Evolutionary conservation across 805 yeast genomes (phyloP).

Genomic region (Clavispora santaluciae): DNA sequence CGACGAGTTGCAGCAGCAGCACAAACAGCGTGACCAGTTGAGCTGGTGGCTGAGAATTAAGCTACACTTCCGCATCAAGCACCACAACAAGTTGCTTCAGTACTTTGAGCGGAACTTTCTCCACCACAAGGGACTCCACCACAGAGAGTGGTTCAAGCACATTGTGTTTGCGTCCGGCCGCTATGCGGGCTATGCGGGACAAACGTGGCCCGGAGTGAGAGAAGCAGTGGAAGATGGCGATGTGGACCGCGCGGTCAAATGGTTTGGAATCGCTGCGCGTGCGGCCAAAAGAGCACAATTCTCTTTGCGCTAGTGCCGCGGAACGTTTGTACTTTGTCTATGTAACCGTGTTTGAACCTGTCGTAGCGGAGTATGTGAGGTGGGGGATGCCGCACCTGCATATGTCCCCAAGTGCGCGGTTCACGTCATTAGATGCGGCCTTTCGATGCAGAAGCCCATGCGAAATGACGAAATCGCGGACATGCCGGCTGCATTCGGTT

Average conservation of each 20-base stretch:
- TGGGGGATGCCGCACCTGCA: background rate
- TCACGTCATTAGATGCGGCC: background rate
- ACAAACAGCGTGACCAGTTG: constrained; percentile 28
- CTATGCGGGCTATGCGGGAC: constrained; percentile 45
- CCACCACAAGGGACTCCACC: constrained; percentile 40
- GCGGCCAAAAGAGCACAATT: constrained; percentile 26
- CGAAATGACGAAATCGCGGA: background rate
- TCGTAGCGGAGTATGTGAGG: too few species aligned
- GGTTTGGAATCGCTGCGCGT: constrained; percentile 42
- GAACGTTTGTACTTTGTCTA: background rate
- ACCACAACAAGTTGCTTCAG: constrained; percentile 33
- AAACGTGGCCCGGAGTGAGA: constrained; percentile 53
- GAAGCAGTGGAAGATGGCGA: constrained; percentile 50
- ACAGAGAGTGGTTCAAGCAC: constrained; percentile 60
- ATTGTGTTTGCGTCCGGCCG: constrained; percentile 57
- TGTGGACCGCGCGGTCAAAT: constrained; percentile 37
- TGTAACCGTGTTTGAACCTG: background rate
- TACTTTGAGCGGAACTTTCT: constrained; percentile 54
- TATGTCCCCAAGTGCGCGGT: background rate
- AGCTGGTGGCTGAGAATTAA: constrained; percentile 33
- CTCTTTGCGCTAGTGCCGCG: constrained; percentile 1
- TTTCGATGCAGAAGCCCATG: background rate
- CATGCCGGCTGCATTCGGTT: background rate
- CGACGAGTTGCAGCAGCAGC: constrained; percentile 23
- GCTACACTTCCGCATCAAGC: constrained; percentile 26